These are phyloP conservation scores for Daedaleopsis nitida DNA, from an alignment of 768 basidiomycete species.

Conservation along the genomic window DNA sequence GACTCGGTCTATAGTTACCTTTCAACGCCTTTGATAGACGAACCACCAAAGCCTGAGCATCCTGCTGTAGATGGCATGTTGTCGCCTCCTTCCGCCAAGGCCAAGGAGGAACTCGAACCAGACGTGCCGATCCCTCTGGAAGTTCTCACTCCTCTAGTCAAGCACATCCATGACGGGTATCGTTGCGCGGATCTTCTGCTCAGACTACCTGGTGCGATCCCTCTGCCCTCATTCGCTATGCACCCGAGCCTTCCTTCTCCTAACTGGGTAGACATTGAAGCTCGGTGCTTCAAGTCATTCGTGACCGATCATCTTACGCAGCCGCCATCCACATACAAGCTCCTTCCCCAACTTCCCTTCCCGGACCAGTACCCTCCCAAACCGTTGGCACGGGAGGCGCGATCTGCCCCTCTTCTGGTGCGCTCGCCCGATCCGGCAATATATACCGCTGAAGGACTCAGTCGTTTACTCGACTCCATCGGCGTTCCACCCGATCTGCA, in stretches of 20 bases:
- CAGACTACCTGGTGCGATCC: conserved; percentile 71
- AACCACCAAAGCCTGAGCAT: conserved; percentile 11
- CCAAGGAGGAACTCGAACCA: conserved; percentile 34
- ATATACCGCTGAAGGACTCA: conserved; percentile 57
- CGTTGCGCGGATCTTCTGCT: conserved; percentile 71
- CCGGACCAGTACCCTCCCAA: conserved; percentile 25
- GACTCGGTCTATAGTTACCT: conserved; percentile 83
- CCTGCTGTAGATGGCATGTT: background rate
- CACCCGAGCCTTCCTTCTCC: conserved; percentile 59
- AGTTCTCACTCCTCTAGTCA: conserved; percentile 59
- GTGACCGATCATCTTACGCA: conserved; percentile 45
- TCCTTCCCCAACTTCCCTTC: conserved; percentile 49
- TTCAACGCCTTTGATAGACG: conserved; percentile 55
- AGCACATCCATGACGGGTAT: conserved; percentile 67
- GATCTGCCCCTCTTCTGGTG: conserved; percentile 69
- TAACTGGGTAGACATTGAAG: conserved; percentile 58
- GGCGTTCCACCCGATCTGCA: conserved; percentile 59
- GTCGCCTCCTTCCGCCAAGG: background rate
- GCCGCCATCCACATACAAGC: conserved; percentile 29
- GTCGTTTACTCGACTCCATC: conserved; percentile 52
- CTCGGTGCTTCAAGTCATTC: conserved; percentile 47
- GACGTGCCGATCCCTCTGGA: conserved; percentile 57
- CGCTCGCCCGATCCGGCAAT: conserved; percentile 53
- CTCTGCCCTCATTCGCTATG: conserved; percentile 69
- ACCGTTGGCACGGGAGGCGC: conserved; percentile 40